Evolutionary conservation across 805 yeast genomes (phyloP), one percentile per base, ranked within the genome.

Genomic region (Saturnispora gosingensis): DNA sequence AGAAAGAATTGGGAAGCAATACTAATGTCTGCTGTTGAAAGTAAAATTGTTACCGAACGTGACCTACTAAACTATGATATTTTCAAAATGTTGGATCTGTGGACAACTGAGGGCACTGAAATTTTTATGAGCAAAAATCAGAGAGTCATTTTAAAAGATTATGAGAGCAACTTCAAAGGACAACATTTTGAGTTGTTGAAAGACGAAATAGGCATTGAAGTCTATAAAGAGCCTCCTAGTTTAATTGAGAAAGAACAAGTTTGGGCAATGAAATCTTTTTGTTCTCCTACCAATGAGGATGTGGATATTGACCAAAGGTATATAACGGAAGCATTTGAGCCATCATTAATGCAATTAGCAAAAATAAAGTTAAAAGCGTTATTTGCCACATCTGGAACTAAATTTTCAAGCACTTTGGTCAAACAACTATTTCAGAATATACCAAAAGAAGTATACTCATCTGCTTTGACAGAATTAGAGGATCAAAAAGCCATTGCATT

Each of bases 161-260:
- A 69, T 57, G 72, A 69, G 3, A 80, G 74, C 15, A 85, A 83
- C 60, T 67, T 65, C 30, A 64, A 67, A 20, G 74, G 70, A 25
- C 80, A 76, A 57, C 68, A 69, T 0, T 72, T 79, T 49, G 64
- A 69, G 1, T 69, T 68, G 8, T 66, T 67, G 18, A 39, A 58
- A 6, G 62, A 57, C 15, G 54, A 55, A 3, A 50, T 53, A 36
- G 69, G 64, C 2, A 55, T 60, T 16, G 80, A 78, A 24, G 71
- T 77, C 27, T 69, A 72, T 48, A 81, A 74, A 43, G 77, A 75
- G 28, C 53, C 61, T 48, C 72, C 77, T 28, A 83, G 95, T 1
- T 80, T 86, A 83, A 69, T 83, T 50, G 88, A 83, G 58, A 77
- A 85, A 50, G 90, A 86, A 58, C 76, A 76, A 10, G 67, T 72